A percentile compares a stretch with the other conserved stretches of the same genome.
Conservation (phyloP, 2,329 filamentous ascomycete species). For the Colletotrichum orbiculare region DNA sequence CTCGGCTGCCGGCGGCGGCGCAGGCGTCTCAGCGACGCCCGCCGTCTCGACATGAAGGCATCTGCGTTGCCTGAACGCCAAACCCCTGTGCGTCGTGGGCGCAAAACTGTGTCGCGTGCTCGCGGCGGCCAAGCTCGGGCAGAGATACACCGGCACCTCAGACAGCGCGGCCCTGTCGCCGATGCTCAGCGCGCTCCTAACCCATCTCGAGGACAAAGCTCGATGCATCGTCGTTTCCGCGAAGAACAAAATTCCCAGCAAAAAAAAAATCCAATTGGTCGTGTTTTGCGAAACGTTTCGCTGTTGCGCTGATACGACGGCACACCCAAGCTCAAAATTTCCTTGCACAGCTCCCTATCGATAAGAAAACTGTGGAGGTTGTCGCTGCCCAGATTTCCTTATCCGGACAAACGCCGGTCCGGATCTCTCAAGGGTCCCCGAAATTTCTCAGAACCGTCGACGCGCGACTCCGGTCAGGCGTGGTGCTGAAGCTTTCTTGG, state of each 20-base stretch:
- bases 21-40: neutral
- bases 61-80: slow-evolving; percentile 38
- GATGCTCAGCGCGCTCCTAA: slow-evolving; percentile 55
- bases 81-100: slow-evolving; percentile 37
- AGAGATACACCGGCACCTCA: slow-evolving; percentile 60
- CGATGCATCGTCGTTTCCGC: slow-evolving; percentile 53
- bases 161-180: slow-evolving; percentile 49
- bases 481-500: neutral
- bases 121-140: slow-evolving; percentile 45
- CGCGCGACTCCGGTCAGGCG: slow-evolving; percentile 24
- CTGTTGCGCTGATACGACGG: too few species aligned
- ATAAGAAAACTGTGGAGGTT: slow-evolving; percentile 3
- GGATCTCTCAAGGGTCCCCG: slow-evolving; percentile 30
- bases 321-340: slow-evolving; percentile 18
- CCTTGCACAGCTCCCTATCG: slow-evolving; percentile 12
- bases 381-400: slow-evolving; percentile 5
- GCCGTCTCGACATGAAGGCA: slow-evolving; percentile 41
- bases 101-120: slow-evolving; percentile 25
- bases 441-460: slow-evolving; percentile 37
- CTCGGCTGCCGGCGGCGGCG: slow-evolving; percentile 6
- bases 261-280: neutral
- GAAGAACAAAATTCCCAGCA: neutral
- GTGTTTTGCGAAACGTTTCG: neutral
- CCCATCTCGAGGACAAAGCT: slow-evolving; percentile 54
- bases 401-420: slow-evolving; percentile 32